phyloP scores from a whole-genome alignment of 129 eudicot genomes.

The Flaveria brownii region DNA sequence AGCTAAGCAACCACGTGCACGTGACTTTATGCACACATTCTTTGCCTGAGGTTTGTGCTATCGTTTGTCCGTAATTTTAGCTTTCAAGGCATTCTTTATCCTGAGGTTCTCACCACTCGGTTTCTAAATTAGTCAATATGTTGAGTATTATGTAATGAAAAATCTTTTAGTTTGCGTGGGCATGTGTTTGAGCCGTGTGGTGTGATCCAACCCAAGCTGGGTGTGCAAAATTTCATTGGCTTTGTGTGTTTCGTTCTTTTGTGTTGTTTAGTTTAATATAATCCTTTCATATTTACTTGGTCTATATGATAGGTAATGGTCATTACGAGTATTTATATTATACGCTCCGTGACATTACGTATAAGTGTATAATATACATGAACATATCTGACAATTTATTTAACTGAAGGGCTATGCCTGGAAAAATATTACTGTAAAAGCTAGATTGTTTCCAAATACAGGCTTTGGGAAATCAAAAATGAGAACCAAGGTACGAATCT shows the following conservation, averaged over 20 bases:
- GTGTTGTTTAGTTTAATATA: neutral
- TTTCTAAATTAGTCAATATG: constrained; percentile 24
- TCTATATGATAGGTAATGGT: neutral
- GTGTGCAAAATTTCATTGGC: constrained; percentile 3
- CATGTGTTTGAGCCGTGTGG: constrained; percentile 22
- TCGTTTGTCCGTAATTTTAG: constrained; percentile 24
- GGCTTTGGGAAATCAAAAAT: too few relatives aligned
- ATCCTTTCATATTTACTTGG: neutral
- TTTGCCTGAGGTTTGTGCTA: constrained; percentile 37
- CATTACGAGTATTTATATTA: neutral
- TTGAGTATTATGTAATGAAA: constrained; percentile 25
- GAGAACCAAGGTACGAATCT: too few relatives aligned
- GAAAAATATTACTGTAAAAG: too few relatives aligned
- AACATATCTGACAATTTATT: too few relatives aligned
- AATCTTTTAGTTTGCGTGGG: neutral
- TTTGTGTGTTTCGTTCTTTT: constrained; percentile 12
- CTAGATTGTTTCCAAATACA: too few relatives aligned
- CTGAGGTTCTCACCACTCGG: constrained; percentile 22
- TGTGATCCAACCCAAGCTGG: constrained; percentile 9
- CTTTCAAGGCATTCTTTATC: constrained; percentile 17
- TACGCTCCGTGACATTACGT: neutral
- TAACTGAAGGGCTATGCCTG: too few relatives aligned
- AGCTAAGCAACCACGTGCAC: constrained; percentile 20
- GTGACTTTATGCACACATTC: constrained; percentile 8
- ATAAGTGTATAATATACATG: too few relatives aligned